Evolutionary conservation across 1,139 yeast species (phyloP), one percentile per base, ranked within the genome.

Genomic region (Blastobotrys apis): DNA sequence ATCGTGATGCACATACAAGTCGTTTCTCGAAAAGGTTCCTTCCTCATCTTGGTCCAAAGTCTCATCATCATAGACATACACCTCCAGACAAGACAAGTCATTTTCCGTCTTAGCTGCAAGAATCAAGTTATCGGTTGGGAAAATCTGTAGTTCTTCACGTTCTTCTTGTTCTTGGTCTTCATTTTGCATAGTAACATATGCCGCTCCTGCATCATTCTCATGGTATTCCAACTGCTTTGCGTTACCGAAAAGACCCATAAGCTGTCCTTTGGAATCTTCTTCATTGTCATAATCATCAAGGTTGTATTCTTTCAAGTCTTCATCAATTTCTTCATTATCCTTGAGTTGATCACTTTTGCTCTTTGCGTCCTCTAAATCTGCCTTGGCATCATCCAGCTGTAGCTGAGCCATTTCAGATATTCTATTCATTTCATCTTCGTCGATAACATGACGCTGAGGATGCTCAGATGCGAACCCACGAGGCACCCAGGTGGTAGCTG

Each of bases 91-190:
- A 12, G 97, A 88, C 37, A 92, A 75, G 44, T 92, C 97, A 63
- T 92, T 98, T 62, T 92, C 97, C 2, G 99, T 94, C 69, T 96
- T 81, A 1, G 97, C 84, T 10, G 96, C 90, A 55, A 92, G 73
- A 31, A 92, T 78, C 69, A 92, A 68, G 63, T 88, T 90, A 65
- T 92, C 99, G 2, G 94, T 82, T 35, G 96, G 94, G 56, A 84
- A 80, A 39, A 94, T 79, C 62, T 86, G 96, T 56, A 83, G 71
- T 61, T 92, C 97, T 53, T 80, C 77, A 61, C 83, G 81, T 53
- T 86, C 96, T 51, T 75, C 77, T 58, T 83, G 84, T 43, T 71
- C 73, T 6, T 64, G 63, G 17, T 85, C 95, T 37, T 75, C 75
- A 47, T 78, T 80, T 15, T 67, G 68, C 52, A 90, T 71, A 6